Evolutionary conservation across 2,329 filamentous ascomycete species (phyloP).

Genomic region (Phialemoniopsis sp.): DNA sequence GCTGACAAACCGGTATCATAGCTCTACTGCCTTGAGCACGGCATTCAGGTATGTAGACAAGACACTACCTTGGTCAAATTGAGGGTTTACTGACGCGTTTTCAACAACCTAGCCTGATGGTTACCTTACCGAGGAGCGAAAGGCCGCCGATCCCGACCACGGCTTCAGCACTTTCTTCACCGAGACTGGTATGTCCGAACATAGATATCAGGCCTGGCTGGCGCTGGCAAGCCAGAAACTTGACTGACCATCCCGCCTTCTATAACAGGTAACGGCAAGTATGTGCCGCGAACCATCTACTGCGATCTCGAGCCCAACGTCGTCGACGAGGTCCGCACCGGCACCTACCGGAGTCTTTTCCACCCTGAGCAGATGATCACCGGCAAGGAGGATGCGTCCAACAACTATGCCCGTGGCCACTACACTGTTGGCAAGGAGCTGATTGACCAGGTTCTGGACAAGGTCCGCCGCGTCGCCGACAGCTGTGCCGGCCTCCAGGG

Average conservation of each 20-base stretch:
- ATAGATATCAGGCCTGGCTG: not conserved
- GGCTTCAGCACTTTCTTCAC: conserved; percentile 99
- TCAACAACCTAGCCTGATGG: conserved; percentile 74
- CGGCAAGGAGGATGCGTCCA: conserved; percentile 99
- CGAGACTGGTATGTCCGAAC: conserved; percentile 74
- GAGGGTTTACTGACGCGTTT: conserved; percentile 23
- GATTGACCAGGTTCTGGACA: conserved; percentile 96
- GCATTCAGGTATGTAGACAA: conserved; percentile 75
- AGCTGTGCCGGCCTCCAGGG: conserved; percentile 98
- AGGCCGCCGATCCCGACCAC: conserved; percentile 86
- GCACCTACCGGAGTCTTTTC: conserved; percentile 93
- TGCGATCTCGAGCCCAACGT: conserved; percentile 99
- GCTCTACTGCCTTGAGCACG: conserved; percentile 99
- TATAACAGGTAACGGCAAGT: conserved; percentile 91
- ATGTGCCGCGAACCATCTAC: conserved; percentile 98
- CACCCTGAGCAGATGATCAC: conserved; percentile 99
- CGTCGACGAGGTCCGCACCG: conserved; percentile 97
- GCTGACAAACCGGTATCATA: conserved; percentile 36
- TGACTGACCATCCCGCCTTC: conserved; percentile 9
- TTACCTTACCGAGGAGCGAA: conserved; percentile 97
- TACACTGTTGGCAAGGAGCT: conserved; percentile 99
- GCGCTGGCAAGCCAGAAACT: not conserved
- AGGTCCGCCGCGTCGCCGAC: conserved; percentile 95
- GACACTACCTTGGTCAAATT: conserved; percentile 2
- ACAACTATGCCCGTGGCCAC: conserved; percentile 99